These are phyloP conservation scores for Didymella exigua DNA, from an alignment of 2,329 filamentous ascomycete genomes.

Conservation along the genomic window DNA sequence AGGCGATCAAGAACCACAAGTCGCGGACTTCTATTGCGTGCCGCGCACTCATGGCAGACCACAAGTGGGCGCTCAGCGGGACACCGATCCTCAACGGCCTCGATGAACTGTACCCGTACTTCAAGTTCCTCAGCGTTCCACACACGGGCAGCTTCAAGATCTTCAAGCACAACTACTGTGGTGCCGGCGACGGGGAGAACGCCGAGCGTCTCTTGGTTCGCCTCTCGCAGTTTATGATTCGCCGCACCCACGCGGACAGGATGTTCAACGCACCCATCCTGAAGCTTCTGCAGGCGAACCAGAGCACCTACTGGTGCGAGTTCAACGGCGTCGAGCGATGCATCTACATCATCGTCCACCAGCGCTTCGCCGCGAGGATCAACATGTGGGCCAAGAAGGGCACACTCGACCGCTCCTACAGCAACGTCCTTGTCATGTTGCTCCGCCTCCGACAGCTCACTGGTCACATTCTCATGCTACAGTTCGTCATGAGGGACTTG, in stretches of 20 bases:
- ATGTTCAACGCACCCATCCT: constrained; percentile 62
- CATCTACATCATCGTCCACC: constrained; percentile 60
- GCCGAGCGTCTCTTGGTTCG: constrained; percentile 46
- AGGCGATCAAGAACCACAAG: constrained; percentile 59
- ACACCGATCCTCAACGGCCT: constrained; percentile 50
- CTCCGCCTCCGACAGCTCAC: constrained; percentile 59
- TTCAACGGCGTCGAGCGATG: constrained; percentile 60
- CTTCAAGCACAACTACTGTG: constrained; percentile 54
- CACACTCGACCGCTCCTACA: constrained; percentile 5
- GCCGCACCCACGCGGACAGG: constrained; percentile 59
- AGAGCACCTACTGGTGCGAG: constrained; percentile 51
- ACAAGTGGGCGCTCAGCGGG: constrained; percentile 53
- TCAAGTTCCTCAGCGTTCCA: constrained; percentile 53
- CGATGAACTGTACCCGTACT: constrained; percentile 47
- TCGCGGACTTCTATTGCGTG: constrained; percentile 54
- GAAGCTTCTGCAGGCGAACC: constrained; percentile 57
- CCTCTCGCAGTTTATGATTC: constrained; percentile 57
- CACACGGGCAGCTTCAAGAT: constrained; percentile 49
- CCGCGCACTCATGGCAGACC: constrained; percentile 46
- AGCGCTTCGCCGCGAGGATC: constrained; percentile 52
- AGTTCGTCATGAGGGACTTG: constrained; percentile 53
- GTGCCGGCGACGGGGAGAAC: constrained; percentile 35
- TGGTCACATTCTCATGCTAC: constrained; percentile 56
- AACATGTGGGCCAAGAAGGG: constrained; percentile 38
- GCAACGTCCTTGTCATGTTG: constrained; percentile 47